phyloP scores from a whole-genome alignment of 2,329 filamentous ascomycete species.

The Neonectria neomacrospora region DNA sequence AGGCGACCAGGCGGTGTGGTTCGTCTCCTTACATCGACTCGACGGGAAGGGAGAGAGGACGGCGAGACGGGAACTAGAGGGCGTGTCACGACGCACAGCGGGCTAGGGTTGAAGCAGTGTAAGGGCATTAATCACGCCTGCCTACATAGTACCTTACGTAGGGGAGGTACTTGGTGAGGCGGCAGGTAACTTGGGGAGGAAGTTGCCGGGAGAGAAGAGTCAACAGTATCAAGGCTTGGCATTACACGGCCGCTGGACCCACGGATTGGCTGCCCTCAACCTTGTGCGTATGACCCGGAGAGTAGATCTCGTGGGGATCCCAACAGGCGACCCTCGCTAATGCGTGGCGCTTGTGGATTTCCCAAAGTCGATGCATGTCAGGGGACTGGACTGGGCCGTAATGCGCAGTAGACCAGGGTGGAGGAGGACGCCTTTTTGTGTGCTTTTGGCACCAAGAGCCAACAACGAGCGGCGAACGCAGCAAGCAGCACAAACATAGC shows the following conservation, averaged over 20 bases:
- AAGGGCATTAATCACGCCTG: not conserved
- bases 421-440: not conserved
- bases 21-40: not conserved
- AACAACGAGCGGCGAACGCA: too few species aligned
- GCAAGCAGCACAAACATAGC: too few species aligned
- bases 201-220: conserved; percentile 20
- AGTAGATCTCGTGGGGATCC: conserved; percentile 43
- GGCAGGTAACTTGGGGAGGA: too few species aligned
- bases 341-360: conserved; percentile 39
- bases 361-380: conserved; percentile 31
- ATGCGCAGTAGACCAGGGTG: conserved; percentile 15
- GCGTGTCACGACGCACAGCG: not conserved
- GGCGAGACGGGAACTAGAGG: not conserved
- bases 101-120: not conserved
- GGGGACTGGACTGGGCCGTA: conserved; percentile 2
- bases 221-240: not conserved
- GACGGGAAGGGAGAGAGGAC: not conserved
- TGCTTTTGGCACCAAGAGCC: not conserved
- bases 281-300: conserved; percentile 10
- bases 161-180: too few species aligned
- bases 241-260: not conserved
- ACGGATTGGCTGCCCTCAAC: not conserved
- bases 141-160: too few species aligned
- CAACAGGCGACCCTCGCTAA: conserved; percentile 35
- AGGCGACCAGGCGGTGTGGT: conserved; percentile 12